phyloP scores from a whole-genome alignment of 1,139 yeast species.

The Saccharomyces pastorianus region DNA sequence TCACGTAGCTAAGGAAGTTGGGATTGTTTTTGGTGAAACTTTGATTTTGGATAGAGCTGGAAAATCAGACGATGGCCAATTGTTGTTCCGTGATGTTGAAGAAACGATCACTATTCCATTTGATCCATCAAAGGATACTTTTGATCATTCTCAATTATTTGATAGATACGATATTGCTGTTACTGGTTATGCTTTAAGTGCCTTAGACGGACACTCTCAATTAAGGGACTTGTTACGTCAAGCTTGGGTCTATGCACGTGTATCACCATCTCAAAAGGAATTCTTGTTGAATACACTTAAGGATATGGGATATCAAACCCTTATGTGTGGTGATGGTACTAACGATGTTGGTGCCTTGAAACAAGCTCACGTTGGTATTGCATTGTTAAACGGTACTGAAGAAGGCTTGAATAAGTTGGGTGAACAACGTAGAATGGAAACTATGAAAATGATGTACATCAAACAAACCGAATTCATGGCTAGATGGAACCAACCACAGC shows the following conservation, averaged over 20 bases:
- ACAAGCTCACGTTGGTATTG: constrained; percentile 97
- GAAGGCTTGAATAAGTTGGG: constrained; percentile 86
- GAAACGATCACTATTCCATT: constrained; percentile 70
- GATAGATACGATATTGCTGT: constrained; percentile 76
- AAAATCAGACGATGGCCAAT: constrained; percentile 46
- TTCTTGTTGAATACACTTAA: constrained; percentile 76
- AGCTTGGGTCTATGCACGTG: constrained; percentile 97
- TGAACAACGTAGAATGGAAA: constrained; percentile 66
- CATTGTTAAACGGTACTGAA: constrained; percentile 91
- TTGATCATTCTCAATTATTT: constrained; percentile 50
- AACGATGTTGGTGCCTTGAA: constrained; percentile 98
- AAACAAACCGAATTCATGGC: constrained; percentile 74
- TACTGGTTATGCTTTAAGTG: constrained; percentile 82
- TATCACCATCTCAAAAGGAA: constrained; percentile 93
- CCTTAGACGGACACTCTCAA: constrained; percentile 56
- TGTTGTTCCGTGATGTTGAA: constrained; percentile 80
- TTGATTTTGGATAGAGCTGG: constrained; percentile 84
- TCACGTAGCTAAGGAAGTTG: constrained; percentile 92
- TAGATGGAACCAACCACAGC: constrained; percentile 74
- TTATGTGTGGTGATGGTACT: constrained; percentile 99
- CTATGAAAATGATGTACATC: constrained; percentile 60
- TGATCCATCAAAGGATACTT: constrained; percentile 44
- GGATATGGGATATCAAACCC: constrained; percentile 81
- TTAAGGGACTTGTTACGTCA: constrained; percentile 67
- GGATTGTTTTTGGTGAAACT: constrained; percentile 72